Evolutionary conservation across 2,329 filamentous ascomycete species (phyloP), one percentile per base, ranked within the genome.

Genomic region (Sphaerulina musiva): DNA sequence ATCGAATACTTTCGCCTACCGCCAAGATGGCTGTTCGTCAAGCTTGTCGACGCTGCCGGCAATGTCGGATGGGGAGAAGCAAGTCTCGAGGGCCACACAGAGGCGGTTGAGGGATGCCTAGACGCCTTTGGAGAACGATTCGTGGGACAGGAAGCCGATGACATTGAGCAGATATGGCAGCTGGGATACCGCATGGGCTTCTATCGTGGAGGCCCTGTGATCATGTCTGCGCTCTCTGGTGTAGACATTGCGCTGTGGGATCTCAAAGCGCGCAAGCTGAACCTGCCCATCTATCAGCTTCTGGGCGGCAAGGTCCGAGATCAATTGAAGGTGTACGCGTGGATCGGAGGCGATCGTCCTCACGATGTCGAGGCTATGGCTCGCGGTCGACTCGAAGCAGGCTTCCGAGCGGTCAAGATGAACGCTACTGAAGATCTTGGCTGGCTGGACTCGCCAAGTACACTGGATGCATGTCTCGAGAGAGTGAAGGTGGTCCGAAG

Each of bases 121-220:
- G 81, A 87, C 66, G 83, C 82, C 8, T 84, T 84, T 72, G 78
- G 75, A 38, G 75, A 78, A 26, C 74, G 83, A 40, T 81, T 86
- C 52, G 70, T 80, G 2, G 86, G 84, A 0, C 77, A 82, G 60
- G 85, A 89, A 64, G 86, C 86, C 29, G 82, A 89, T 65, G 82
- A 89, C 46, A 90, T 91, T 58, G 87, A 91, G 66, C 83, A 89
- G 59, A 85, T 91, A 54, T 91, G 87, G 87, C 86, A 89, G 67
- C 78, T 79, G 59, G 80, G 81, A 20, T 90, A 83, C 79, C 78
- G 87, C 41, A 53, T 59, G 47, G 80, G 81, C 0, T 92, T 91
- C 69, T 91, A 91, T 69, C 77, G 87, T 23, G 87, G 87, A 2
- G 87, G 87, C 0, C 84, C 87, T 0, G 86, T 91, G 4, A 83